Evolutionary conservation across 495 filamentous ascomycete species (phyloP).

Genomic region (Xylaria telfairii): DNA sequence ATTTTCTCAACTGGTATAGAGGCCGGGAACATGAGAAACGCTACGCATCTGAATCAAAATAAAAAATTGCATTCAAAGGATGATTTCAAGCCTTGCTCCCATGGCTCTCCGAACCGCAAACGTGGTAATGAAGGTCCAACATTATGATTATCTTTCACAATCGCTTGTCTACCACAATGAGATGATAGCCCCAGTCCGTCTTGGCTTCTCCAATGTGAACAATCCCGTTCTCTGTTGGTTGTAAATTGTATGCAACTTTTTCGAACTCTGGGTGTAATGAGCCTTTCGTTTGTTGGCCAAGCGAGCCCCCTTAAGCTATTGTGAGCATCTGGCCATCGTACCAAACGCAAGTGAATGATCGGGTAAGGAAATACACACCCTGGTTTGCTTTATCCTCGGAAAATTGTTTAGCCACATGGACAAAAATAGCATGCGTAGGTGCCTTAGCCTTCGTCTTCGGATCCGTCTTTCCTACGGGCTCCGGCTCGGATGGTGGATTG

Average conservation of each 20-base stretch:
- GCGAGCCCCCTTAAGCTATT: constrained; percentile 66
- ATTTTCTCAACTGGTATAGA: constrained; percentile 44
- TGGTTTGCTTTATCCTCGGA: constrained; percentile 89
- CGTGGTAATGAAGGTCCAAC: constrained; percentile 17
- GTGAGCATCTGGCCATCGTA: neutral
- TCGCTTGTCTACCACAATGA: constrained; percentile 78
- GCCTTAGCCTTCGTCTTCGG: constrained; percentile 27
- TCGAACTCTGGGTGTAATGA: constrained; percentile 78
- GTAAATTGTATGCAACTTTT: constrained; percentile 76
- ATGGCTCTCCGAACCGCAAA: neutral
- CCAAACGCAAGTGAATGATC: neutral
- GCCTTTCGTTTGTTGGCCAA: constrained; percentile 77
- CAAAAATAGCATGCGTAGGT: constrained; percentile 70
- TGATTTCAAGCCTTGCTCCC: neutral
- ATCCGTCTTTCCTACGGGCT: constrained; percentile 22
- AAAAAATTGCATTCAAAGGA: constrained; percentile 36
- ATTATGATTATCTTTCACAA: constrained; percentile 37
- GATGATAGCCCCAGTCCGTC: constrained; percentile 88
- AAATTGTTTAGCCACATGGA: constrained; percentile 84
- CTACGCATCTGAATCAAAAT: constrained; percentile 45
- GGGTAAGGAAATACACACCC: constrained; percentile 55
- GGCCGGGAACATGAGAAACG: constrained; percentile 40
- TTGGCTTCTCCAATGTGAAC: constrained; percentile 77
- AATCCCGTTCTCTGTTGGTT: constrained; percentile 25
- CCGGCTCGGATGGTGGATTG: neutral